A percentile compares a stretch with the other conserved stretches of the same genome.
These are phyloP conservation scores for Pseudocercospora pini-densiflorae DNA, from an alignment of 2,329 filamentous ascomycete genomes.

Conservation along the genomic window DNA sequence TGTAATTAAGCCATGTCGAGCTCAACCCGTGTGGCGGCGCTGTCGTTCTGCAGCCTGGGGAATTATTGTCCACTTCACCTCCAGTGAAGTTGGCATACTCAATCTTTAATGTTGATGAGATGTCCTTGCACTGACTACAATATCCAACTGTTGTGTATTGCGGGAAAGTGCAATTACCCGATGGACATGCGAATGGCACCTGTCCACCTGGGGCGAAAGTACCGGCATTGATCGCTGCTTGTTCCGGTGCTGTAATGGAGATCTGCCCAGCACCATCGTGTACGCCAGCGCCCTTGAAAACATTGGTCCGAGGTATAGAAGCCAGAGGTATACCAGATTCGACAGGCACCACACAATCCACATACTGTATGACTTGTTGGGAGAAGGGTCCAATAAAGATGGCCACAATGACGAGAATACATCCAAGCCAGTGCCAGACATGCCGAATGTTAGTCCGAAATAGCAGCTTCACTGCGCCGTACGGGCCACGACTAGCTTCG, in stretches of 20 bases:
- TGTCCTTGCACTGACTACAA: constrained; percentile 11
- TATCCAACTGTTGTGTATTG: constrained; percentile 9
- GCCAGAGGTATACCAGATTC: neutral
- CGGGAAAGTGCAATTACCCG: constrained; percentile 12
- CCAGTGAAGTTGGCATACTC: neutral
- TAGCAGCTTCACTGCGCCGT: constrained; percentile 10
- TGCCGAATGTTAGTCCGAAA: neutral
- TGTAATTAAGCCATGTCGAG: neutral
- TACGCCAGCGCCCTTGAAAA: constrained; percentile 10
- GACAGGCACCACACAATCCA: constrained; percentile 6
- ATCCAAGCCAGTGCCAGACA: constrained; percentile 19
- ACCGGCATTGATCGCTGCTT: constrained; percentile 11
- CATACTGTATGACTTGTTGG: constrained; percentile 19
- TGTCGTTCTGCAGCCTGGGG: neutral
- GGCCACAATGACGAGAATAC: constrained; percentile 10
- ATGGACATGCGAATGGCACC: neutral
- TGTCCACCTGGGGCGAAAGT: constrained; percentile 1
- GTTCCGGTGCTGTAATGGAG: constrained; percentile 13
- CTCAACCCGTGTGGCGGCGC: neutral
- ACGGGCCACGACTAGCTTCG: constrained; percentile 12
- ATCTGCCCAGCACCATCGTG: constrained; percentile 4
- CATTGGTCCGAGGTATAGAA: constrained; percentile 2
- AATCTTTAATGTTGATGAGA: constrained; percentile 6
- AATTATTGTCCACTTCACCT: neutral
- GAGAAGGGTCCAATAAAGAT: constrained; percentile 18